A percentile compares a stretch with the other conserved stretches of the same genome.
phyloP scores from a whole-genome alignment of 2,329 filamentous ascomycete genomes.

The Macroventuria anomochaeta region DNA sequence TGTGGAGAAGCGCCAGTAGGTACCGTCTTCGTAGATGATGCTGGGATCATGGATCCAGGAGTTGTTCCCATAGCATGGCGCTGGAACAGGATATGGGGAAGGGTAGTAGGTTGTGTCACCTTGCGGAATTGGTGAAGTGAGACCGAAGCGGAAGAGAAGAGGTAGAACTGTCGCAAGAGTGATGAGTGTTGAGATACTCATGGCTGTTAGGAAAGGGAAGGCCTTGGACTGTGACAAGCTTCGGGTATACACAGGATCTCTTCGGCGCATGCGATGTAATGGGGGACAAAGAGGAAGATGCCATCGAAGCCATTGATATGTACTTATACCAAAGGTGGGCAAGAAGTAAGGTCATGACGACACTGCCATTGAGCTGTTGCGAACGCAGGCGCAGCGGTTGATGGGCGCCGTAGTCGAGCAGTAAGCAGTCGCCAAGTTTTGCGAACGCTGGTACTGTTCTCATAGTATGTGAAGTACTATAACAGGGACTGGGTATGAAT shows the following conservation, averaged over 20 bases:
- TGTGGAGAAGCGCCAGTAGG: constrained; percentile 60
- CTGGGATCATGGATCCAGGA: constrained; percentile 55
- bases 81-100: constrained; percentile 38
- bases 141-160: constrained; percentile 13
- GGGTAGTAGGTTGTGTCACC: background rate
- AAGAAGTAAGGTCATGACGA: constrained; percentile 13
- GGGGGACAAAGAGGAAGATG: background rate
- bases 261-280: background rate
- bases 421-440: constrained; percentile 1
- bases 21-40: constrained; percentile 54
- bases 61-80: constrained; percentile 49
- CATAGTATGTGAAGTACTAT: constrained; percentile 2
- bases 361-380: background rate
- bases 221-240: background rate
- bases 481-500: background rate
- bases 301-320: background rate
- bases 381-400: background rate
- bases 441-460: background rate
- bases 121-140: background rate
- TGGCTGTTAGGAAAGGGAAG: constrained; percentile 12
- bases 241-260: background rate
- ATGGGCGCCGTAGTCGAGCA: background rate
- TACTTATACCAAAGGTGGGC: background rate
- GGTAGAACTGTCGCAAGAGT: constrained; percentile 24
- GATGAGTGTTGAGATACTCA: constrained; percentile 17